These are phyloP conservation scores for Vigna mungo DNA, from an alignment of 306 rosid species.

Conservation along the genomic window DNA sequence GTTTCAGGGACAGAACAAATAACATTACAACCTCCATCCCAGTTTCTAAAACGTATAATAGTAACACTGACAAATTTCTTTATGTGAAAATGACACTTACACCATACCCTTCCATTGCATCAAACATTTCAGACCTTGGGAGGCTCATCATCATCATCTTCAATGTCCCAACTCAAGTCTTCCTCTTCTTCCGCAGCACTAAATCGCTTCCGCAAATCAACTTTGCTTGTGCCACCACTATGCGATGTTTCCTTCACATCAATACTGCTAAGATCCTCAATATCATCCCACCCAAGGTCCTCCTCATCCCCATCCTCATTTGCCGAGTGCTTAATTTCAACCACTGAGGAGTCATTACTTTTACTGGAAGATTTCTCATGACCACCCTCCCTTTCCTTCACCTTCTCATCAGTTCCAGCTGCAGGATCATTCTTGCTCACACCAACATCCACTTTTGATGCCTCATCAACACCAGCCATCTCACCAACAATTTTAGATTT, in stretches of 20 bases:
- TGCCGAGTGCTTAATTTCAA: slow-evolving; percentile 46
- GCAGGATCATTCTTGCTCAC: slow-evolving; percentile 47
- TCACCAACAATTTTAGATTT: slow-evolving; percentile 43
- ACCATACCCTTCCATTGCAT: slow-evolving; percentile 26
- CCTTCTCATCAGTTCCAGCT: slow-evolving; percentile 47
- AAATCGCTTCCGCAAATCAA: slow-evolving; percentile 68
- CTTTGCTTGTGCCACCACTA: slow-evolving; percentile 49
- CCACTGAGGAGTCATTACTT: slow-evolving; percentile 48
- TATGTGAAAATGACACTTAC: slow-evolving; percentile 30
- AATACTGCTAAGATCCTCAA: slow-evolving; percentile 81
- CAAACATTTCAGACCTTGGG: slow-evolving; percentile 55
- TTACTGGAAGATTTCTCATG: slow-evolving; percentile 49
- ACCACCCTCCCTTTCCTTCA: slow-evolving; percentile 45
- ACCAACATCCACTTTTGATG: slow-evolving; percentile 49
- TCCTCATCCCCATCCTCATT: slow-evolving; percentile 59
- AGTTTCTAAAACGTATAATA: slow-evolving; percentile 1
- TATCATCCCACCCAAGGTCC: slow-evolving; percentile 95
- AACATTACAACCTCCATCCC: slow-evolving; percentile 42
- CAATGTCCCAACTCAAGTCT: slow-evolving; percentile 91
- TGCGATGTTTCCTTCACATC: slow-evolving; percentile 64
- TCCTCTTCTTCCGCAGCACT: slow-evolving; percentile 81
- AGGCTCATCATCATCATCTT: slow-evolving; percentile 66
- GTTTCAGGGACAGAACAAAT: slow-evolving; percentile 36
- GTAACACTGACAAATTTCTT: slow-evolving; percentile 19
- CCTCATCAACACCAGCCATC: slow-evolving; percentile 41